phyloP scores from a whole-genome alignment of 805 yeast genomes.

The Kockiozyma suomiensis region DNA sequence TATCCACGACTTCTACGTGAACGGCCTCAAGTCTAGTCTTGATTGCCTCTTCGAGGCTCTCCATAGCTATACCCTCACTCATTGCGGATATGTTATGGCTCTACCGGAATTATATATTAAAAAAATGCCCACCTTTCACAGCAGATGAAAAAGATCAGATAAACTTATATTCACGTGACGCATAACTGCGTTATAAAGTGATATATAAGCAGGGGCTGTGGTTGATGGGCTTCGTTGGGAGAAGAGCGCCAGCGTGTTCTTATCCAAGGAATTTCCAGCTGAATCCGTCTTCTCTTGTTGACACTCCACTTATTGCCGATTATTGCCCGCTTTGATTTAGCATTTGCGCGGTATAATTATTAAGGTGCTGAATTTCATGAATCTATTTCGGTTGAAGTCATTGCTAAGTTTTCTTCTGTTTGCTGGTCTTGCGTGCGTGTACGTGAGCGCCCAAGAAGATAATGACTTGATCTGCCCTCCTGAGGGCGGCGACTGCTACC shows the following conservation, averaged over 20 bases:
- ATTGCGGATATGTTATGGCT: constrained; percentile 1
- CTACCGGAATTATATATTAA: background rate
- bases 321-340: background rate
- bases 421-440: background rate
- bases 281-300: background rate
- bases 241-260: constrained; percentile 9
- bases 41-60: constrained; percentile 52
- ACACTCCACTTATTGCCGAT: background rate
- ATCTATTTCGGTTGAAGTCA: background rate
- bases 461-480: constrained; percentile 23
- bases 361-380: background rate
- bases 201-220: constrained; percentile 4
- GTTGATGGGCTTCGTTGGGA: constrained; percentile 4
- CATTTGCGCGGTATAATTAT: background rate
- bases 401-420: background rate
- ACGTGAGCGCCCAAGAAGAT: background rate
- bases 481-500: constrained; percentile 28
- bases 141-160: constrained; percentile 7
- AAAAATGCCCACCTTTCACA: background rate
- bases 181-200: background rate
- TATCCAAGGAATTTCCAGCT: background rate
- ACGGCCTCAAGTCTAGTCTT: constrained; percentile 59
- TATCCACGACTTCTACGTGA: constrained; percentile 73
- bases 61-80: constrained; percentile 8
- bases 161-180: background rate